Base-by-base conservation (phyloP, 257 asterid species). In the Ehretia macrophylla region DNA sequence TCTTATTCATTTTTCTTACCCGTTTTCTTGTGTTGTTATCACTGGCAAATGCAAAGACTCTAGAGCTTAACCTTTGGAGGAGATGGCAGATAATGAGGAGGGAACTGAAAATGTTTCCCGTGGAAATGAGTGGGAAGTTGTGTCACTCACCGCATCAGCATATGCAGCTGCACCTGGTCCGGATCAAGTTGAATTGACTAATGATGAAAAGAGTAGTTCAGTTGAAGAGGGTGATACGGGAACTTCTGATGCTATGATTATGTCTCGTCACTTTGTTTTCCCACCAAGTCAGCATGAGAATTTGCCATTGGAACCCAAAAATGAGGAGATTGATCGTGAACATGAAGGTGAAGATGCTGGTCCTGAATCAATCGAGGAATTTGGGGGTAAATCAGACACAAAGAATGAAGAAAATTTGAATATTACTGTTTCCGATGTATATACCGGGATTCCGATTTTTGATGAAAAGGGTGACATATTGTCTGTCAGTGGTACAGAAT, bases 61-160 rank as follows among this genome's bases (percentile, higher is more conserved):
- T 3, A 27, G 35, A 6, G 6, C 3, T 27, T 27, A 3, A 27
- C 35, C 35, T 27, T 27, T 42, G 47, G 47, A 21, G 35, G 32
- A 58, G 66, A 85, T 87, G 96, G 85, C 83, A 14, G 74, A 78
- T 68, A 79, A 64, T 51, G 86, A 77, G 63, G 85, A 71, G 52
- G 79, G 62, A 10, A 79, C 69, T 66, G 86, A 75, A 58, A 63
- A 72, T 59, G 77, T 68, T 58, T 67, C 93, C 17, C 90, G 84
- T 56, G 96, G 89, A 73, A 79, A 79, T 71, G 96, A 87, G 32
- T 90, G 97, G 97, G 97, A 90, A 72, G 96, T 85, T 49, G 90
- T 90, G 51, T 73, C 94, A 55, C 89, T 90, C 66, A 82, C 95
- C n/a, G 89, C 82, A 45, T 90, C 97, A 35, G 73, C 86, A 56